Conservation (phyloP, 257 asterid species). For the Voacanga thouarsii region DNA sequence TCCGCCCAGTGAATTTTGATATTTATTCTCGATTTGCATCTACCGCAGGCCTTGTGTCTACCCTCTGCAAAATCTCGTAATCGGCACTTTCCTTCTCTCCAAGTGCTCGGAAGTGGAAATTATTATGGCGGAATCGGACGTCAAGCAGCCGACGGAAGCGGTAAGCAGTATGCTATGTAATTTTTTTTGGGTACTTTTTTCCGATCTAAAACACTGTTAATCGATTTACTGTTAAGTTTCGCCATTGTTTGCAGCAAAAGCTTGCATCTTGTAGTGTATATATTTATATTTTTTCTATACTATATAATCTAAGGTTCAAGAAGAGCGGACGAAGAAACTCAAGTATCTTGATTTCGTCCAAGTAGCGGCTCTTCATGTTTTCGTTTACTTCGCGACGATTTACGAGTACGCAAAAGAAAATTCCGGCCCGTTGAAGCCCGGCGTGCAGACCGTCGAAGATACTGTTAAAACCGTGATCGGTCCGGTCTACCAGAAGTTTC, state of each 20-base stretch:
- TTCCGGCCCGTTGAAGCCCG: constrained; percentile 70
- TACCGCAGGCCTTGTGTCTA: background rate
- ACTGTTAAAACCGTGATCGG: constrained; percentile 60
- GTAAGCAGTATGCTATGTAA: background rate
- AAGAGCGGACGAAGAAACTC: constrained; percentile 37
- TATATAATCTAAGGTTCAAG: constrained; percentile 28
- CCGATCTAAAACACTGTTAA: background rate
- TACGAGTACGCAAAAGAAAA: constrained; percentile 70
- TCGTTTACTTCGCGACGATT: constrained; percentile 51
- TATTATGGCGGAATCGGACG: constrained; percentile 54
- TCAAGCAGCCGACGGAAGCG: constrained; percentile 30
- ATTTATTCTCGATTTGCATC: background rate
- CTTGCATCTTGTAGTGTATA: background rate
- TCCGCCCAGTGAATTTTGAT: background rate
- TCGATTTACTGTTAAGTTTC: background rate
- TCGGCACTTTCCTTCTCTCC: background rate
- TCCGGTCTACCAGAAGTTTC: constrained; percentile 64
- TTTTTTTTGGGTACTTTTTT: background rate
- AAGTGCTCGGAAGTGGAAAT: background rate
- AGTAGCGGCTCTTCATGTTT: constrained; percentile 42
- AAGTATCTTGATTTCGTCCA: constrained; percentile 69
- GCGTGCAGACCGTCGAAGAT: constrained; percentile 68
- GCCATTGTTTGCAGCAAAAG: background rate
- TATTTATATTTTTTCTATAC: background rate
- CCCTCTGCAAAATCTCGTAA: background rate